phyloP scores from a whole-genome alignment of 164 flowering plant genomes.

The Vitis cinerea region DNA sequence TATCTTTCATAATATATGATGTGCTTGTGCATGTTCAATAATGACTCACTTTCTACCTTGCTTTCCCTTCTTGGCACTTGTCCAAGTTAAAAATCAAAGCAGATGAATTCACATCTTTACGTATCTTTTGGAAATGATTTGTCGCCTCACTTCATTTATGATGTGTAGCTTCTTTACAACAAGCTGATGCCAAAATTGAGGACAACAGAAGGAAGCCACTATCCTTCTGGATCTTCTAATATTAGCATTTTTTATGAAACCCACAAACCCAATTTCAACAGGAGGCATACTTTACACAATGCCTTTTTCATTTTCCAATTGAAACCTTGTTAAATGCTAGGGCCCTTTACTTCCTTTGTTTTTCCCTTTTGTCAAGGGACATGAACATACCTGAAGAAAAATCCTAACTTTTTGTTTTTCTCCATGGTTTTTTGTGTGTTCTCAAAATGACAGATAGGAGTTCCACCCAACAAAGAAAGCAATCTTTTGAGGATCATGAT shows the following conservation, averaged over 20 bases:
- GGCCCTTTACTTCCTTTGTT: not conserved
- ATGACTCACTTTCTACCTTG: conserved; percentile 7
- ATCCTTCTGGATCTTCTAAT: conserved; percentile 21
- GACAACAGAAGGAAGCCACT: conserved; percentile 8
- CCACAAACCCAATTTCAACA: conserved; percentile 4
- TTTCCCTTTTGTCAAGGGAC: not conserved
- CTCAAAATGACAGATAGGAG: conserved; percentile 26
- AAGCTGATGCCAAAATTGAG: conserved; percentile 17
- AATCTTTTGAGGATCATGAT: conserved; percentile 39
- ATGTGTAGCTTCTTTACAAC: not conserved
- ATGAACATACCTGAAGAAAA: too few species aligned
- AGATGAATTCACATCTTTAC: conserved; percentile 1
- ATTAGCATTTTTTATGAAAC: conserved; percentile 28
- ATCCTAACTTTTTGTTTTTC: not conserved
- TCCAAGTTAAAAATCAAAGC: conserved; percentile 12
- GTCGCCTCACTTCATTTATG: conserved; percentile 27
- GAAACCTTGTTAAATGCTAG: not conserved
- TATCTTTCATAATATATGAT: too few species aligned
- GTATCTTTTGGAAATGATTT: conserved; percentile 7
- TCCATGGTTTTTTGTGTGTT: not conserved
- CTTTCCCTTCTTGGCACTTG: conserved; percentile 25
- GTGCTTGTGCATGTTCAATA: conserved; percentile 3
- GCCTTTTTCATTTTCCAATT: not conserved
- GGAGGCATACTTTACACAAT: not conserved
- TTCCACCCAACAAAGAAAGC: conserved; percentile 29